phyloP scores from a whole-genome alignment of 768 basidiomycete species.

The Hericium coralloides region DNA sequence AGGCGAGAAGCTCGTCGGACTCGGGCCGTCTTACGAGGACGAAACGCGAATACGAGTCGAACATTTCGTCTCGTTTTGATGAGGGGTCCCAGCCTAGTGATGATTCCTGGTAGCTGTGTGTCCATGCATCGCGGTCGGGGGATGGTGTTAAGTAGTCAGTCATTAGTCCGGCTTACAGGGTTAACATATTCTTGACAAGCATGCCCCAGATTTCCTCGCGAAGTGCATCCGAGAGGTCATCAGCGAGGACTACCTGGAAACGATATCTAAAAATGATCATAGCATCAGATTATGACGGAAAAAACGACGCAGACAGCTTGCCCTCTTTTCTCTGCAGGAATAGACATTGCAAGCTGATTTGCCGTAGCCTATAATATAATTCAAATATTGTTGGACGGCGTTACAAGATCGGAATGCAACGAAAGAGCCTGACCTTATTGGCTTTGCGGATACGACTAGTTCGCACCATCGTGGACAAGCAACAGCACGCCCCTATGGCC shows the following conservation, averaged over 20 bases:
- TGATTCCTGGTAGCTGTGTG: constrained; percentile 23
- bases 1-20: constrained; percentile 22
- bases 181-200: constrained; percentile 10
- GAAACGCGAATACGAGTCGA: constrained; percentile 51
- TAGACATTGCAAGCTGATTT: background rate
- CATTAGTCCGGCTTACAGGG: background rate
- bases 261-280: background rate
- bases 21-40: constrained; percentile 29
- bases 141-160: background rate
- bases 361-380: constrained; percentile 2
- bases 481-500: no score
- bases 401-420: background rate
- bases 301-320: background rate
- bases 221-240: constrained; percentile 5
- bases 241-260: constrained; percentile 2
- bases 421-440: constrained; percentile 5
- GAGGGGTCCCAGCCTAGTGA: constrained; percentile 60
- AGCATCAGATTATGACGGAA: background rate
- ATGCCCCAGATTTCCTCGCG: constrained; percentile 7
- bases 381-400: background rate
- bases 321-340: background rate
- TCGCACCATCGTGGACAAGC: no score
- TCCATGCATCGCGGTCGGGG: background rate
- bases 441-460: constrained; percentile 9
- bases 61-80: constrained; percentile 51